Evolutionary conservation across 208 protist species (phyloP).

Genomic region (Hexamita inflata): DNA sequence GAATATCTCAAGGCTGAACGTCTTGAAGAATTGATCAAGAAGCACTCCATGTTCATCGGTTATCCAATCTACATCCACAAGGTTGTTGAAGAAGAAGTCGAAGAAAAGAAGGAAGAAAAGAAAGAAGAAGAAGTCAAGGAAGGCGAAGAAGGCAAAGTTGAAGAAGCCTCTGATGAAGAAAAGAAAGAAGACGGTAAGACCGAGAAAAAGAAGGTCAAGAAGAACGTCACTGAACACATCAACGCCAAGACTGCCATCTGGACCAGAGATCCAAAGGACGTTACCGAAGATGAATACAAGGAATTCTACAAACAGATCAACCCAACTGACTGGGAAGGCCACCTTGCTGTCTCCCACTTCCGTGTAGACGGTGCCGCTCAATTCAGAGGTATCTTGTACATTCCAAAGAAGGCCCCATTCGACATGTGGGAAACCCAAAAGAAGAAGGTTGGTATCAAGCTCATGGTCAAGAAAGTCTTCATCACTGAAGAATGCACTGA

Average conservation of each 20-base stretch:
- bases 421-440: slow-evolving; percentile 80
- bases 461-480: slow-evolving; percentile 58
- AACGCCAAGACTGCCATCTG: slow-evolving; percentile 96
- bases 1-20: slow-evolving; percentile 75
- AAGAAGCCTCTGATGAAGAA: slow-evolving; percentile 40
- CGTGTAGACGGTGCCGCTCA: slow-evolving; percentile 82
- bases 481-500: slow-evolving; percentile 95
- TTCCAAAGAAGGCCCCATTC: slow-evolving; percentile 67
- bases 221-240: slow-evolving; percentile 72
- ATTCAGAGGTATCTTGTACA: slow-evolving; percentile 87
- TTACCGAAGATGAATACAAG: slow-evolving; percentile 90
- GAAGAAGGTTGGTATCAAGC: slow-evolving; percentile 84
- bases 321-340: slow-evolving; percentile 73
- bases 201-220: slow-evolving; percentile 58
- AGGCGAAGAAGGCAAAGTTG: slow-evolving; percentile 59
- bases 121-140: slow-evolving; percentile 54
- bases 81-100: slow-evolving; percentile 43
- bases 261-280: slow-evolving; percentile 74
- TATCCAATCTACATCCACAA: slow-evolving; percentile 84
- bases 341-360: slow-evolving; percentile 86
- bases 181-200: slow-evolving; percentile 50
- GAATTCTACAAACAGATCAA: slow-evolving; percentile 91
- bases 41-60: slow-evolving; percentile 95
- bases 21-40: slow-evolving; percentile 72
- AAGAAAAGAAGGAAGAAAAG: slow-evolving; percentile 57